Conservation (phyloP, 768 basidiomycete genomes). For the Pleurotus ostreatus region DNA sequence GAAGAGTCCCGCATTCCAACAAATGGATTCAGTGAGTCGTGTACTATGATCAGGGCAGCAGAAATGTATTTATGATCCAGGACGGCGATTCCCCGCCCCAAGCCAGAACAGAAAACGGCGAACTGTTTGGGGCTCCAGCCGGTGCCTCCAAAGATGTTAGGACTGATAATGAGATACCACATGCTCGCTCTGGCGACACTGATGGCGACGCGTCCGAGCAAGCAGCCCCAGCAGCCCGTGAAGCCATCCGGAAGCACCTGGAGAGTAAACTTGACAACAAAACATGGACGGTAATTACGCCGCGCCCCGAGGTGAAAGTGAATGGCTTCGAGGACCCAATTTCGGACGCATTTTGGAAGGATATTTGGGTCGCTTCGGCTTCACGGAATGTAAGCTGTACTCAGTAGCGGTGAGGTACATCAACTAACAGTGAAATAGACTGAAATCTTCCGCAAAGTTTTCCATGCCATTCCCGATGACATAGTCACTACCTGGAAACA, state of each 20-base stretch:
- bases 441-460: conserved; percentile 93
- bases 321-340: conserved; percentile 88
- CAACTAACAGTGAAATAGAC: conserved; percentile 48
- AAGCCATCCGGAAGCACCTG: conserved; percentile 51
- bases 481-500: conserved; percentile 93
- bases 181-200: conserved; percentile 37
- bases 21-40: conserved; percentile 13
- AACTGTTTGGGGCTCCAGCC: conserved; percentile 52
- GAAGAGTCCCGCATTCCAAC: conserved; percentile 31
- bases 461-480: conserved; percentile 92
- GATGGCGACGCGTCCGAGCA: conserved; percentile 47
- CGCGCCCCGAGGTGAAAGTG: conserved; percentile 69
- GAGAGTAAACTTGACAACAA: conserved; percentile 47
- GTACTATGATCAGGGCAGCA: not conserved
- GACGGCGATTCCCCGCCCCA: conserved; percentile 17
- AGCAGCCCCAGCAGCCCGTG: conserved; percentile 42
- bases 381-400: conserved; percentile 72
- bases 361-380: conserved; percentile 84
- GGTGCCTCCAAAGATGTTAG: conserved; percentile 39
- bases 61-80: conserved; percentile 1
- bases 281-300: conserved; percentile 59
- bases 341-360: conserved; percentile 82
- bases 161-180: conserved; percentile 43
- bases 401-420: conserved; percentile 7
- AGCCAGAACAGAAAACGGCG: conserved; percentile 35